phyloP scores from a whole-genome alignment of 1,284 basidiomycete genomes.

The Anthracocystis panici-leucophaei region DNA sequence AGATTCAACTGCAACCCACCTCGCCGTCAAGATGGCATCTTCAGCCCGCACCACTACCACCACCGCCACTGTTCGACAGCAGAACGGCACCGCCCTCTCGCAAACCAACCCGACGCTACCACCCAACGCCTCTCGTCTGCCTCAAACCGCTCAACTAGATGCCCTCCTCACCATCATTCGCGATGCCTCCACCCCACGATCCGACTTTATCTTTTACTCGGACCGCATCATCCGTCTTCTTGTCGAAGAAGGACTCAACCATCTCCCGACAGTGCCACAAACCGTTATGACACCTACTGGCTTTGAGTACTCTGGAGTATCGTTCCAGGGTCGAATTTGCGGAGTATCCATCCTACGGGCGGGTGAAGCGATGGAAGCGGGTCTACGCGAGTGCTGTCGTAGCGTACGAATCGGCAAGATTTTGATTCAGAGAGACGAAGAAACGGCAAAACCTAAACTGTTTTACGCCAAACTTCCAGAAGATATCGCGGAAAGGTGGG shows the following conservation, averaged over 20 bases:
- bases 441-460: slow-evolving; percentile 66
- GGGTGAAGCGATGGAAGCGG: slow-evolving; percentile 73
- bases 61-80: background rate
- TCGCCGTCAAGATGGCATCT: slow-evolving; percentile 19
- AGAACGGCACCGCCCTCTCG: slow-evolving; percentile 21
- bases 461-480: slow-evolving; percentile 83
- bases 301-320: slow-evolving; percentile 74
- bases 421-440: slow-evolving; percentile 71
- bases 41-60: background rate
- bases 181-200: slow-evolving; percentile 73
- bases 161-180: slow-evolving; percentile 95
- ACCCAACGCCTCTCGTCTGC: slow-evolving; percentile 84
- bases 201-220: slow-evolving; percentile 97
- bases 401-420: slow-evolving; percentile 64
- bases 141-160: slow-evolving; percentile 82
- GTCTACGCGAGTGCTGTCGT: slow-evolving; percentile 88
- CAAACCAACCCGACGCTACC: slow-evolving; percentile 72
- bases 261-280: slow-evolving; percentile 76
- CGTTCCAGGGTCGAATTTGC: slow-evolving; percentile 65
- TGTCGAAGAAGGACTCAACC: slow-evolving; percentile 85
- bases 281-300: slow-evolving; percentile 72
- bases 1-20: background rate
- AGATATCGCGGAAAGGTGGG: slow-evolving; percentile 91
- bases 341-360: slow-evolving; percentile 70
- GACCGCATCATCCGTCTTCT: slow-evolving; percentile 76